Conservation (phyloP, 2,329 filamentous ascomycete species). For the Penicillium oxalicum region DNA sequence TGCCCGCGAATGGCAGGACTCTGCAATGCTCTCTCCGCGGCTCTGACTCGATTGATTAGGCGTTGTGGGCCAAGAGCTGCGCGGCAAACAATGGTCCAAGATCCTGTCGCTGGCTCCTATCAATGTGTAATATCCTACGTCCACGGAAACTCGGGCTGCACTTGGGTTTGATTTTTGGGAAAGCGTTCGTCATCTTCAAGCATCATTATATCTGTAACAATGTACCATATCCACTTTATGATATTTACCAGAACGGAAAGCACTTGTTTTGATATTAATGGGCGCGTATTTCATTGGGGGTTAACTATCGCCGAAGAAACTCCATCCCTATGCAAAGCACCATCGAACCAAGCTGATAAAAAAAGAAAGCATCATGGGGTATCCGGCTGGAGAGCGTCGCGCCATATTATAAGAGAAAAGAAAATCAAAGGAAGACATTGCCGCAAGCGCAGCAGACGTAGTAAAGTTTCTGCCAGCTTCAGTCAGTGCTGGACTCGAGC, state of each 20-base stretch:
- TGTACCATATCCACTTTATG: constrained; percentile 18
- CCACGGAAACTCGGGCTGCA: constrained; percentile 9
- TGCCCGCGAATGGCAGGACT: neutral
- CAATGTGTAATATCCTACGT: constrained; percentile 53
- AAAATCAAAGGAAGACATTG: constrained; percentile 61
- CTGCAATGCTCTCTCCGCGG: constrained; percentile 17
- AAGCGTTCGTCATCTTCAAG: constrained; percentile 27
- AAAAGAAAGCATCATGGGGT: constrained; percentile 19
- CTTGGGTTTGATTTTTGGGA: constrained; percentile 14
- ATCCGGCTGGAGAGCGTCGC: constrained; percentile 21
- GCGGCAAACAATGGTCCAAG: constrained; percentile 95
- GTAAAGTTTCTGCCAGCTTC: constrained; percentile 65
- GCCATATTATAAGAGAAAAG: constrained; percentile 12
- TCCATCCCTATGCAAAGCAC: constrained; percentile 11
- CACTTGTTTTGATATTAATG: neutral
- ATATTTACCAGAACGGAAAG: neutral
- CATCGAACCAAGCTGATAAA: constrained; percentile 1
- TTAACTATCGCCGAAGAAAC: constrained; percentile 9
- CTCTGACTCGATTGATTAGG: constrained; percentile 41
- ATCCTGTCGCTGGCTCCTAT: constrained; percentile 90
- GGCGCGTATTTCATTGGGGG: constrained; percentile 6
- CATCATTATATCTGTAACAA: constrained; percentile 26
- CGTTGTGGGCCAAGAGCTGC: constrained; percentile 82
- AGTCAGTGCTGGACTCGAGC: neutral
- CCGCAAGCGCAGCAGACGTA: constrained; percentile 93